Evolutionary conservation across 106 monocot genomes (phyloP).

Genomic region (Alisma plantagoaquatica): DNA sequence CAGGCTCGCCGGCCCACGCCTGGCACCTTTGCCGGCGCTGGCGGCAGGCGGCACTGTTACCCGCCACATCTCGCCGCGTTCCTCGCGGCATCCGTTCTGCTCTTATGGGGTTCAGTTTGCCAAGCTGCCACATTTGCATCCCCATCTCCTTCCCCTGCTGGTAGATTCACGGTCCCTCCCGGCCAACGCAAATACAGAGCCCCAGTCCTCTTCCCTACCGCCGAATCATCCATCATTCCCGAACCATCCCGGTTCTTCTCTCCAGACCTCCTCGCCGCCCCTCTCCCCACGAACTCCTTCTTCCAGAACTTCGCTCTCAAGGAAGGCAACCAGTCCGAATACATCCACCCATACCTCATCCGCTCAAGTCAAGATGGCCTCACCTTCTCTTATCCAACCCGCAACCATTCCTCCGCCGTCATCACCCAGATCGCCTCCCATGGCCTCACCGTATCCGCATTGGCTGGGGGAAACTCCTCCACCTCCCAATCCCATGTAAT

Average conservation of each 20-base stretch:
- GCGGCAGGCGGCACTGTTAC: too few species aligned
- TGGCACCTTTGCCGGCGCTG: too few species aligned
- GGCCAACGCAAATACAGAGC: too few species aligned
- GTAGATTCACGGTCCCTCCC: too few species aligned
- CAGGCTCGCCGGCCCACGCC: too few species aligned
- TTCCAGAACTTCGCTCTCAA: conserved; percentile 90
- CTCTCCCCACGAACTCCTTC: conserved; percentile 95
- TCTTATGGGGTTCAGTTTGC: too few species aligned
- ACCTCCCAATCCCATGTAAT: conserved; percentile 27
- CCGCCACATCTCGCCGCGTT: conserved; percentile 37
- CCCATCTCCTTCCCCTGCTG: too few species aligned
- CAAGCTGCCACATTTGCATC: not conserved
- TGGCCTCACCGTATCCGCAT: conserved; percentile 61
- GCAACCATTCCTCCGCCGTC: conserved; percentile 28
- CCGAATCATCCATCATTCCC: conserved; percentile 45
- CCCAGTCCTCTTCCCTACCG: conserved; percentile 56
- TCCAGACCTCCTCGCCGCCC: conserved; percentile 45
- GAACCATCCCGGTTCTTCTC: conserved; percentile 76
- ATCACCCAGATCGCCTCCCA: conserved; percentile 79
- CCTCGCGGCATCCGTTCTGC: too few species aligned
- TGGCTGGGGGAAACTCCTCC: not conserved
- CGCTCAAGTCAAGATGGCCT: conserved; percentile 46
- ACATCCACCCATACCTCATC: conserved; percentile 94
- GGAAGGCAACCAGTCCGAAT: conserved; percentile 83
- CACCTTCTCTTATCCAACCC: conserved; percentile 23